Evolutionary conservation across 371 early-diverging fungal genomes (phyloP).

Genomic region (Thermomucor indicae-seudaticae): DNA sequence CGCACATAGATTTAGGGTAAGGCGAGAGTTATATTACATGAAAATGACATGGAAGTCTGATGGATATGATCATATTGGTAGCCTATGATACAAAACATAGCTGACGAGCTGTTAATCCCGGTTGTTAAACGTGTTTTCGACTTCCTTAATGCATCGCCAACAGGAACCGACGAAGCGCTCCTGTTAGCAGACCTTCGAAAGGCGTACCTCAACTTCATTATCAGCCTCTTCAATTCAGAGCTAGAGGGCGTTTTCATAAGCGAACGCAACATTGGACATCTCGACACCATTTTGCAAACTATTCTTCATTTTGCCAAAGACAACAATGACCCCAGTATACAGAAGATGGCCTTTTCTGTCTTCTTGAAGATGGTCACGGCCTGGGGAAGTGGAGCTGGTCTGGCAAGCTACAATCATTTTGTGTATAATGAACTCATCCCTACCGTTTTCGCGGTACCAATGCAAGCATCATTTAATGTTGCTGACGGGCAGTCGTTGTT

Average conservation of each 20-base stretch:
- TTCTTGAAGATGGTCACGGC: slow-evolving; percentile 73
- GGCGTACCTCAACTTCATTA: slow-evolving; percentile 79
- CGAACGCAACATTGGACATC: slow-evolving; percentile 68
- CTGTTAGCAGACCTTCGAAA: slow-evolving; percentile 73
- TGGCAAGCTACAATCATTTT: slow-evolving; percentile 70
- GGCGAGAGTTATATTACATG: slow-evolving; percentile 1
- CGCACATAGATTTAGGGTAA: slow-evolving; percentile 86
- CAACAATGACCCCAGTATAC: slow-evolving; percentile 62
- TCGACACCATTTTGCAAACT: slow-evolving; percentile 73
- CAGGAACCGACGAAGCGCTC: slow-evolving; percentile 88
- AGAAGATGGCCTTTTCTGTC: slow-evolving; percentile 83
- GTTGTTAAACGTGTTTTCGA: slow-evolving; percentile 80
- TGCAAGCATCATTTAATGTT: slow-evolving; percentile 71
- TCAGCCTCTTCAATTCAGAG: slow-evolving; percentile 77
- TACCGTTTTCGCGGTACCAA: slow-evolving; percentile 78
- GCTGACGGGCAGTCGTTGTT: slow-evolving; percentile 78
- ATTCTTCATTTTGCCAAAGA: slow-evolving; percentile 78
- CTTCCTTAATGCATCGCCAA: slow-evolving; percentile 76
- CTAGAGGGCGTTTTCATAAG: slow-evolving; percentile 75
- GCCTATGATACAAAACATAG: slow-evolving; percentile 49
- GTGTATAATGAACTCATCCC: slow-evolving; percentile 77
- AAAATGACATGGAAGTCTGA: not conserved
- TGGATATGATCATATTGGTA: slow-evolving; percentile 6
- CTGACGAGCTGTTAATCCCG: slow-evolving; percentile 78
- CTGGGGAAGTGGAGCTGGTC: slow-evolving; percentile 64